phyloP scores from a whole-genome alignment of 441 rosid species.

The Geranium incanum region DNA sequence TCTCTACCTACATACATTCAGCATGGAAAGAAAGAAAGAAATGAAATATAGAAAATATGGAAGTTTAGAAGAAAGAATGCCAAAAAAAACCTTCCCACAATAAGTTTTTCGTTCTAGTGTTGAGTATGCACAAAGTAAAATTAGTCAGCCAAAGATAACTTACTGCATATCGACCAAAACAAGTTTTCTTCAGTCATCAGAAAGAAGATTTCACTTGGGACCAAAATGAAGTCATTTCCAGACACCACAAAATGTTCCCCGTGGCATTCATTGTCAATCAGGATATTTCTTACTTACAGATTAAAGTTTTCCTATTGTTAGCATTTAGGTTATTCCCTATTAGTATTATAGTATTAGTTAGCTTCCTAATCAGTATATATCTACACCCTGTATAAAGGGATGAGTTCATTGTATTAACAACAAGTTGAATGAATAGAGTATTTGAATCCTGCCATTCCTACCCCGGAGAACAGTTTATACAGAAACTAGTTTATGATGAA shows the following conservation, averaged over 20 bases:
- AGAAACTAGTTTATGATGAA: slow-evolving; percentile 1
- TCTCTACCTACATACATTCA: slow-evolving; percentile 64
- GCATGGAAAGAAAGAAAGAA: background rate
- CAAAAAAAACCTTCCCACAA: background rate
- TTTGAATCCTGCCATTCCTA: no score
- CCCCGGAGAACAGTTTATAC: background rate
- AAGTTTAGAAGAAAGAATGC: slow-evolving; percentile 1
- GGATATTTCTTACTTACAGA: no score
- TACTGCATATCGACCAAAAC: background rate
- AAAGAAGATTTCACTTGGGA: background rate
- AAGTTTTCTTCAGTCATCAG: background rate
- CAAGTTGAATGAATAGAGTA: no score
- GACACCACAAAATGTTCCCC: background rate
- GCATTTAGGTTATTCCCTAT: no score
- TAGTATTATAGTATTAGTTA: no score
- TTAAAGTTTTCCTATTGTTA: no score
- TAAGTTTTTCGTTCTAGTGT: slow-evolving; percentile 52
- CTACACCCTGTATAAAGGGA: no score
- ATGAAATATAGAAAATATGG: slow-evolving; percentile 10
- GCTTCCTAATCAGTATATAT: no score
- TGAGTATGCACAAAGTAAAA: slow-evolving; percentile 93
- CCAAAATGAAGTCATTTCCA: background rate
- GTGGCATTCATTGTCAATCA: background rate
- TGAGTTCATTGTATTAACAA: no score
- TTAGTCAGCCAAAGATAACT: background rate